Percentiles rank a stretch among this genome's conserved stretches.
Conservation (phyloP, 495 filamentous ascomycete genomes). For the Trichocladium antarcticum region DNA sequence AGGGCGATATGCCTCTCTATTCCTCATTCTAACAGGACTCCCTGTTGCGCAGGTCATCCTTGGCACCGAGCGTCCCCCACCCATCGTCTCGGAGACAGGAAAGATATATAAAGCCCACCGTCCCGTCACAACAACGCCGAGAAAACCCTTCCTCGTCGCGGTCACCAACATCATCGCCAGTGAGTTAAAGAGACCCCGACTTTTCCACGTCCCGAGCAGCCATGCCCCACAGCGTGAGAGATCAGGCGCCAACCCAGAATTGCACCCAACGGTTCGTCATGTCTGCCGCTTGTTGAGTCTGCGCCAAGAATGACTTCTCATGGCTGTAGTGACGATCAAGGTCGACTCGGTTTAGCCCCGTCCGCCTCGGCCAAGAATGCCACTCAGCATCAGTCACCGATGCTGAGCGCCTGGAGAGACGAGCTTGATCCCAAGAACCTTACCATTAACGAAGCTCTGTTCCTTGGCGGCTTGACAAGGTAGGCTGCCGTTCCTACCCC, state of each 20-base stretch:
- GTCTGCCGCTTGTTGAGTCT: neutral
- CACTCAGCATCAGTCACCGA: constrained; percentile 14
- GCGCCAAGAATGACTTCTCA: neutral
- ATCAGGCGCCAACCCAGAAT: neutral
- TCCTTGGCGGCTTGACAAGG: constrained; percentile 1
- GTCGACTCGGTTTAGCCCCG: neutral
- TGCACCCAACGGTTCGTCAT: constrained; percentile 12
- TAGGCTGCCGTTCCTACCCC: neutral
- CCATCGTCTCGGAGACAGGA: neutral
- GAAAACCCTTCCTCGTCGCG: neutral
- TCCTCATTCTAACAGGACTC: neutral
- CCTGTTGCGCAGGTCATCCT: neutral
- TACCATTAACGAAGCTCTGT: constrained; percentile 29
- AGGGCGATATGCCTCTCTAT: constrained; percentile 1
- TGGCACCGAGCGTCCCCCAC: neutral
- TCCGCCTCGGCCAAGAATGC: neutral
- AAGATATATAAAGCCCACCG: constrained; percentile 1
- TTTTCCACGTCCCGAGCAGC: neutral
- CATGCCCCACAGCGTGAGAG: constrained; percentile 18
- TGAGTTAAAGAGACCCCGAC: neutral
- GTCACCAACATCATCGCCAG: neutral
- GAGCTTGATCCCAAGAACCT: constrained; percentile 30
- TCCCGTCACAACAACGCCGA: neutral
- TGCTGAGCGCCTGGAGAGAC: constrained; percentile 30
- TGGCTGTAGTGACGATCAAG: constrained; percentile 2